phyloP scores from a whole-genome alignment of 192 early-diverging fungal genomes.

The Gorgonomyces haynaldii region DNA sequence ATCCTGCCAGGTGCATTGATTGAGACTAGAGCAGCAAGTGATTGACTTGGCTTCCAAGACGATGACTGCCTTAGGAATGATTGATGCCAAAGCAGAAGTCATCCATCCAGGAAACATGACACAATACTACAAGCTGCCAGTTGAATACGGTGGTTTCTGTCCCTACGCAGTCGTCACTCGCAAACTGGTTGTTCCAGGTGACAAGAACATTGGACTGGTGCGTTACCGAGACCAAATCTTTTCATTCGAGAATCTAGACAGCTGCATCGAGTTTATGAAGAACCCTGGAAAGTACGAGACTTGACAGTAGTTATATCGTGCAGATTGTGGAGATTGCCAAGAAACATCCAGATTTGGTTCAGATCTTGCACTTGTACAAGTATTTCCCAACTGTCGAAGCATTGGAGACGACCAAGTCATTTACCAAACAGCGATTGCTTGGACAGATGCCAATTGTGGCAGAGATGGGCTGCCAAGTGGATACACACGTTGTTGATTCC shows the following conservation, averaged over 20 bases:
- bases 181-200: slow-evolving; percentile 35
- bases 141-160: slow-evolving; percentile 49
- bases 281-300: slow-evolving; percentile 26
- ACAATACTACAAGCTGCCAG: slow-evolving; percentile 39
- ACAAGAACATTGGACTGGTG: slow-evolving; percentile 43
- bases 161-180: slow-evolving; percentile 32
- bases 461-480: slow-evolving; percentile 43
- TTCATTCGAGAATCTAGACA: slow-evolving; percentile 26
- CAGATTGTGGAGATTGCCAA: slow-evolving; percentile 33
- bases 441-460: slow-evolving; percentile 43
- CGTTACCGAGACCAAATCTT: slow-evolving; percentile 38
- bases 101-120: slow-evolving; percentile 51
- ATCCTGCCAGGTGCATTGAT: slow-evolving; percentile 27
- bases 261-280: slow-evolving; percentile 29
- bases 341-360: slow-evolving; percentile 29
- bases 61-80: slow-evolving; percentile 32
- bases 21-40: slow-evolving; percentile 23
- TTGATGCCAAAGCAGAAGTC: slow-evolving; percentile 38
- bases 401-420: slow-evolving; percentile 43
- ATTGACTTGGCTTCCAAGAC: slow-evolving; percentile 30
- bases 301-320: slow-evolving; percentile 30
- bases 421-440: slow-evolving; percentile 35
- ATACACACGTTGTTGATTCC: slow-evolving; percentile 45
- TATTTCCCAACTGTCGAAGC: slow-evolving; percentile 53
- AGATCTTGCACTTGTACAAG: slow-evolving; percentile 43